phyloP scores from a whole-genome alignment of 495 filamentous ascomycete species.

The Penicillium cosmopolitanum region DNA sequence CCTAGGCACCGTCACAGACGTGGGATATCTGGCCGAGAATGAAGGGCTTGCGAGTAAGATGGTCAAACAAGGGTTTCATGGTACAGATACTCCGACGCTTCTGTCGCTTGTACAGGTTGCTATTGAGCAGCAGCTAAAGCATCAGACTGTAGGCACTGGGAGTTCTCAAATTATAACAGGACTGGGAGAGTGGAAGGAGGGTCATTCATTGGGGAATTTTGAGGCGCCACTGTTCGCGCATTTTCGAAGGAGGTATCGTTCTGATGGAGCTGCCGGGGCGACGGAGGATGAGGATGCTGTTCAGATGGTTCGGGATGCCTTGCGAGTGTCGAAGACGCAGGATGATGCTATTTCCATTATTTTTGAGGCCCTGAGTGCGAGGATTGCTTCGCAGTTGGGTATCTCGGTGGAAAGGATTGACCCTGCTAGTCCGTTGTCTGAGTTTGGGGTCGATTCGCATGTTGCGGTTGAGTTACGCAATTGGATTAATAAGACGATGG shows the following conservation, averaged over 20 bases:
- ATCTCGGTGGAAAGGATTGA: slow-evolving; percentile 46
- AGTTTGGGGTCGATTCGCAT: slow-evolving; percentile 50
- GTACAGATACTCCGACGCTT: slow-evolving; percentile 26
- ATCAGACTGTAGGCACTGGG: background rate
- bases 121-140: slow-evolving; percentile 11
- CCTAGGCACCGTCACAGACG: slow-evolving; percentile 58
- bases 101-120: slow-evolving; percentile 26
- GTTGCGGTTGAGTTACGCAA: slow-evolving; percentile 50
- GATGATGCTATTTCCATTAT: slow-evolving; percentile 34
- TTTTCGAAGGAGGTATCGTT: slow-evolving; percentile 20
- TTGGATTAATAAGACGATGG: slow-evolving; percentile 37
- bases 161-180: slow-evolving; percentile 31
- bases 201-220: slow-evolving; percentile 28
- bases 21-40: slow-evolving; percentile 55
- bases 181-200: slow-evolving; percentile 31
- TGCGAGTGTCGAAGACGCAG: slow-evolving; percentile 20
- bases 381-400: slow-evolving; percentile 30
- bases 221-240: slow-evolving; percentile 32
- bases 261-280: background rate
- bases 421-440: slow-evolving; percentile 29
- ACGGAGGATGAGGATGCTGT: slow-evolving; percentile 2
- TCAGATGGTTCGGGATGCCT: slow-evolving; percentile 25
- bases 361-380: slow-evolving; percentile 25
- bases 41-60: slow-evolving; percentile 28
- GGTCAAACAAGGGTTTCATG: slow-evolving; percentile 31